These are phyloP conservation scores for Mycena leptocephala DNA, from an alignment of 768 basidiomycete species.

Conservation along the genomic window DNA sequence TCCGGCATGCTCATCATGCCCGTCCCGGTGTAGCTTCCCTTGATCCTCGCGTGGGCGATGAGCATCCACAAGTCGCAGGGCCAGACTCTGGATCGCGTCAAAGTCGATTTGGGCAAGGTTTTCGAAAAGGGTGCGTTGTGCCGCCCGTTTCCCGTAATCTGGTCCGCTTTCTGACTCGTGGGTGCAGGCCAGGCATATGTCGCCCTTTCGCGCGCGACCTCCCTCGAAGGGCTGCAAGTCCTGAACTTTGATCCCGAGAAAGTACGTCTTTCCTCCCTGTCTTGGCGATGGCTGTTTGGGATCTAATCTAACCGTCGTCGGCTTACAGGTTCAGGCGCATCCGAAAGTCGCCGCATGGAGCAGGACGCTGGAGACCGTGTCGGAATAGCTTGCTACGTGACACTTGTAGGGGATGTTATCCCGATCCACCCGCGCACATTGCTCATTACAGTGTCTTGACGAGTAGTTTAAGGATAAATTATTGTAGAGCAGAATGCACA, in stretches of 20 bases:
- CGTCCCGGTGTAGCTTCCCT: slow-evolving; percentile 73
- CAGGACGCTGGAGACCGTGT: slow-evolving; percentile 72
- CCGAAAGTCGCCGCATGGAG: slow-evolving; percentile 84
- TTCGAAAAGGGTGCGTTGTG: slow-evolving; percentile 86
- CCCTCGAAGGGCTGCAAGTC: slow-evolving; percentile 88
- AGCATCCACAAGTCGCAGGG: slow-evolving; percentile 99
- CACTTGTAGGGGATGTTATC: neutral
- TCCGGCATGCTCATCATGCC: neutral
- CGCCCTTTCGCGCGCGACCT: slow-evolving; percentile 91
- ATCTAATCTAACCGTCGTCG: neutral
- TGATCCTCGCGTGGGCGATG: slow-evolving; percentile 98
- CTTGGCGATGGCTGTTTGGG: neutral
- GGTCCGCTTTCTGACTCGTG: neutral
- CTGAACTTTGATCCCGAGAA: slow-evolving; percentile 84
- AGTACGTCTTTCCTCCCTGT: slow-evolving; percentile 55
- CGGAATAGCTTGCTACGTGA: slow-evolving; percentile 18
- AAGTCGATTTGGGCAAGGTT: slow-evolving; percentile 92
- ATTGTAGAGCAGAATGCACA: neutral
- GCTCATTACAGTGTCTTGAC: neutral
- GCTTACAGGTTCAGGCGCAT: slow-evolving; percentile 75
- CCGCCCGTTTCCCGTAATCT: slow-evolving; percentile 1
- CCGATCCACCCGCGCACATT: neutral
- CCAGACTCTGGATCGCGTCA: slow-evolving; percentile 95
- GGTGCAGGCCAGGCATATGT: slow-evolving; percentile 91
- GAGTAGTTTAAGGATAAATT: neutral